Percentiles rank a stretch among this genome's conserved stretches.
These are phyloP conservation scores for Musa itinerans DNA, from an alignment of 176 grass and related monocot genomes.

Conservation along the genomic window DNA sequence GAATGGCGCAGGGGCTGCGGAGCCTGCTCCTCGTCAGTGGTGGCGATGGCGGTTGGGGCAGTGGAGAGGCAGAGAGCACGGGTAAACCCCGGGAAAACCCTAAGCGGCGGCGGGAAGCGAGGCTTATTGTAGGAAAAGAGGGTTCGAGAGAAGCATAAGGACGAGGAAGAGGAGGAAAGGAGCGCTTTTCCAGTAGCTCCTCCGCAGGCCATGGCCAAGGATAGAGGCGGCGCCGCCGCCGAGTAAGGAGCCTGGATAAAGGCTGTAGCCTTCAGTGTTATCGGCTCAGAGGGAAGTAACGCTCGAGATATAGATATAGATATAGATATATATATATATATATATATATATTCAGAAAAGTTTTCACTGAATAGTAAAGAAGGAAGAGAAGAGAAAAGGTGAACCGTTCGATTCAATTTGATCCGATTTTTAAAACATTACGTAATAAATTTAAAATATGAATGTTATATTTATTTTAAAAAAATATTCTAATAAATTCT, in stretches of 20 bases:
- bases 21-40: slow-evolving; percentile 9
- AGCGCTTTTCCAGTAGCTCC: slow-evolving; percentile 4
- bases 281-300: neutral
- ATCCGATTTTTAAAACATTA: no score
- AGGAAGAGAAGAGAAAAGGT: no score
- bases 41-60: slow-evolving; percentile 21
- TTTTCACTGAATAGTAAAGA: no score
- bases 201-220: slow-evolving; percentile 6
- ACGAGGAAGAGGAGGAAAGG: slow-evolving; percentile 24
- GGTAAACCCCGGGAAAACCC: slow-evolving; percentile 28
- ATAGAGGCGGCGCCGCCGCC: neutral
- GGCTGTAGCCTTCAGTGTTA: no score
- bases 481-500: no score
- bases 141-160: slow-evolving; percentile 24
- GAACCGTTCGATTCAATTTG: no score
- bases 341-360: no score
- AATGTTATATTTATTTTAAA: no score
- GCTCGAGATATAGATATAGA: neutral
- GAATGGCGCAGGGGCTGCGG: slow-evolving; percentile 43
- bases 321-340: no score
- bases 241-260: neutral
- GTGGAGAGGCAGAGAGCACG: slow-evolving; percentile 37
- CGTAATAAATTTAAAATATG: no score
- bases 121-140: slow-evolving; percentile 18
- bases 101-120: slow-evolving; percentile 22